These are phyloP conservation scores for Candida insectalens DNA, from an alignment of 805 yeast species.

Conservation along the genomic window DNA sequence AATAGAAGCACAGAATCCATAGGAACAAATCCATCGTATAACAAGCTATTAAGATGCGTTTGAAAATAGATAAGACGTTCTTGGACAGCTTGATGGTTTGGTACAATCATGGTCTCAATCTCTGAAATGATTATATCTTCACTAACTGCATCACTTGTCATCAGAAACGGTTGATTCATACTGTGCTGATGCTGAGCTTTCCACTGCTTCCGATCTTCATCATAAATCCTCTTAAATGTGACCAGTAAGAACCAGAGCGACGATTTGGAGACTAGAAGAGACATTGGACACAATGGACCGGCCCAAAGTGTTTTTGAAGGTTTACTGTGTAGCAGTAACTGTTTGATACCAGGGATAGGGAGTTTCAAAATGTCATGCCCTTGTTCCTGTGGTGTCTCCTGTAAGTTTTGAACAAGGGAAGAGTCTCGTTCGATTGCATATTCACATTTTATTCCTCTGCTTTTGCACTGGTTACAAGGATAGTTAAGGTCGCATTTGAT, in stretches of 20 bases:
- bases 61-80: conserved; percentile 2
- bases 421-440: background rate
- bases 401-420: background rate
- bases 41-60: background rate
- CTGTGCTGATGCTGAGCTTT: background rate
- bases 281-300: background rate
- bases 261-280: background rate
- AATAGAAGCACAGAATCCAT: conserved; percentile 1
- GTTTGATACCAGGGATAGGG: background rate
- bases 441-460: background rate
- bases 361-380: background rate
- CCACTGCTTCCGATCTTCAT: background rate
- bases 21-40: conserved; percentile 2
- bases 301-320: background rate
- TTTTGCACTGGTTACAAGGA: background rate
- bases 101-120: background rate
- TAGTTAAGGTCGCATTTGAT: background rate
- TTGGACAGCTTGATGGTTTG: conserved; percentile 1
- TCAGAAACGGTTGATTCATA: background rate
- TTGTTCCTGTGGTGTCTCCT: background rate
- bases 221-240: background rate
- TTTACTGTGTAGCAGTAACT: background rate
- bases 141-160: background rate
- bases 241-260: background rate
- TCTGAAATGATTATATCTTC: background rate